Percentiles rank a stretch among this genome's conserved stretches.
These are phyloP conservation scores for Dillenia suffruticosa DNA, from an alignment of 164 flowering plant genomes.

Conservation along the genomic window DNA sequence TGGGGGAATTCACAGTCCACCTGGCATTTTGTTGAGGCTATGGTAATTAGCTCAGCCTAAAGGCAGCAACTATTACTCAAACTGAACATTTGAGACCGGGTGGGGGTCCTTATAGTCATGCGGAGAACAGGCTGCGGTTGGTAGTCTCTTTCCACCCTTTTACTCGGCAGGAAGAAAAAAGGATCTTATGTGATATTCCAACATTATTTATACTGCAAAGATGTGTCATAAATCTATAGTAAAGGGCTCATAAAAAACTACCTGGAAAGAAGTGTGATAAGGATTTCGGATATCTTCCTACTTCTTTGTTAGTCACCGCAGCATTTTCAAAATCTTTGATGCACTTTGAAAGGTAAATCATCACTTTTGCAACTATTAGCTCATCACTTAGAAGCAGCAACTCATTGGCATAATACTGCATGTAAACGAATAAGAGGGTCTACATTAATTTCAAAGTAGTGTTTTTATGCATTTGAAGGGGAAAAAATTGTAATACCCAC, in stretches of 20 bases:
- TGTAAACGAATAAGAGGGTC: not conserved
- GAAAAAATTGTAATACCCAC: slow-evolving; percentile 29
- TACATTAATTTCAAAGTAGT: not conserved
- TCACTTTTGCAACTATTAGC: slow-evolving; percentile 32
- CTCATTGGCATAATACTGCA: slow-evolving; percentile 60
- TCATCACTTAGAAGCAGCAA: slow-evolving; percentile 52
- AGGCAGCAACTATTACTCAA: no score
- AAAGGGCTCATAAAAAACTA: slow-evolving; percentile 2
- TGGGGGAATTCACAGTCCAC: no score
- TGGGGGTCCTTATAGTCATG: no score
- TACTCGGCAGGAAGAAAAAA: no score
- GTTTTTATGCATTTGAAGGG: not conserved
- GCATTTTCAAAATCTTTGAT: slow-evolving; percentile 38
- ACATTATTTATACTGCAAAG: no score
- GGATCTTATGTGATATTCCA: no score
- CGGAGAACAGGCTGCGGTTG: no score
- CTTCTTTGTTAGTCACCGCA: slow-evolving; percentile 30
- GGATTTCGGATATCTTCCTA: slow-evolving; percentile 40
- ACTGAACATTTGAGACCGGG: no score
- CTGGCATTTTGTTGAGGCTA: no score
- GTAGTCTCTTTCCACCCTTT: no score
- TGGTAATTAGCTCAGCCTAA: no score
- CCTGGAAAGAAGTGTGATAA: slow-evolving; percentile 65
- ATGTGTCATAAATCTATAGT: no score
- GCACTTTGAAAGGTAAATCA: slow-evolving; percentile 41